These are phyloP conservation scores for Eimeria sp. DNA, from an alignment of 169 alveolate species.

Conservation along the genomic window DNA sequence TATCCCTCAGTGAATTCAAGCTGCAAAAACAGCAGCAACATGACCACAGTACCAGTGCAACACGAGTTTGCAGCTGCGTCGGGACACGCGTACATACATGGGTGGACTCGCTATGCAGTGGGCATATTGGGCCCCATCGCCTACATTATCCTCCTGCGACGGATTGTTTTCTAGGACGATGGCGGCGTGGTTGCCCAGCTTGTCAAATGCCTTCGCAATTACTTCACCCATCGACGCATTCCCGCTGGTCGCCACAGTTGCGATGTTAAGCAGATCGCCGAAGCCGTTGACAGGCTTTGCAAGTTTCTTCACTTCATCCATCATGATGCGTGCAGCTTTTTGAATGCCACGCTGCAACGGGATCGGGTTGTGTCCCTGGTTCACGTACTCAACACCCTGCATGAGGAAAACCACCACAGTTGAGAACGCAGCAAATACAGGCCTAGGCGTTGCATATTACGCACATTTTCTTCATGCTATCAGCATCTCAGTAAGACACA, in stretches of 20 bases:
- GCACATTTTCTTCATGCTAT: background rate
- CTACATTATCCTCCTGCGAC: conserved; percentile 91
- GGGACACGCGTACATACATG: background rate
- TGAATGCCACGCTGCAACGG: conserved; percentile 94
- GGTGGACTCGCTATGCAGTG: background rate
- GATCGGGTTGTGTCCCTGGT: conserved; percentile 93
- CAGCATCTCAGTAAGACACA: background rate
- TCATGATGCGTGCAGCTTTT: conserved; percentile 91
- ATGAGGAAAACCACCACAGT: background rate
- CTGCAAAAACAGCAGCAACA: conserved; percentile 68
- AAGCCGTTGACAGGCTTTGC: conserved; percentile 92
- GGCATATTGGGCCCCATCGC: background rate
- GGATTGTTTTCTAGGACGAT: conserved; percentile 93
- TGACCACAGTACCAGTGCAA: background rate
- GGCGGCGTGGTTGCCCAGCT: conserved; percentile 94
- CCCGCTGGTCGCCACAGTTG: conserved; percentile 94
- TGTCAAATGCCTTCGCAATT: conserved; percentile 93
- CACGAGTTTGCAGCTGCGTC: background rate
- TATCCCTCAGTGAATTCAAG: conserved; percentile 94
- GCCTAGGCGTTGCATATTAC: background rate
- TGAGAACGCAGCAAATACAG: background rate
- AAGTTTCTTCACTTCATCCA: conserved; percentile 91
- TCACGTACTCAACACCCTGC: conserved; percentile 93
- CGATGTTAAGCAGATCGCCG: conserved; percentile 92
- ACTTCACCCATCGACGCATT: conserved; percentile 93